Base-by-base conservation (phyloP, 176 grass and related monocot genomes). In the Bolboschoenus planiculmis region DNA sequence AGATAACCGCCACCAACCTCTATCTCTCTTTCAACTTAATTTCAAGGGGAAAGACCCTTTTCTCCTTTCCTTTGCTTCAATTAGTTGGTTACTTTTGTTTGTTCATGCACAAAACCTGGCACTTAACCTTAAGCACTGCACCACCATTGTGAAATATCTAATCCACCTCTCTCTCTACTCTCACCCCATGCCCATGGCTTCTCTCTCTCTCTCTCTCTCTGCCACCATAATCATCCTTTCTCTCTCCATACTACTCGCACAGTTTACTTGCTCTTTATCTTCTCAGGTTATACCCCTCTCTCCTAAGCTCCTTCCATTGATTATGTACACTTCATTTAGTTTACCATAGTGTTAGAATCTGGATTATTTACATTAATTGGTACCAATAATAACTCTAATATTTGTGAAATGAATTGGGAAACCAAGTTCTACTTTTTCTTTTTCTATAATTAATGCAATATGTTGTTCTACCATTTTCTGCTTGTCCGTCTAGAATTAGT, bases 121-220 rank as follows among this genome's bases (percentile, higher is more conserved):
- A 54, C 8, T 64, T 43, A 18, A 3, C 50, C 78, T 24, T 81
- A 61, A 55, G n/a, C 58, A 40, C n/a, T n/a, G n/a, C 60, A 63
- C 11, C 50, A 63, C 21, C 37, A 40, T 37, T 61, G 79, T 81
- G 79, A 62, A 64, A 31, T 44, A 63, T 81, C 78, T 81, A 74
- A 43, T 36, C 36, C 54, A 21, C 9, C 34, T 48, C 79, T 81
- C 54, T 80, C 37, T 29, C 50, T 56, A 30, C 10, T 1, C 42
- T 77, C 79, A 11, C 11, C 44, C 79, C 24, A 43, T 30, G 57
- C 37, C 47, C 79, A 81, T 81, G 79, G 79, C 79, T 63, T 81
- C 51, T 56, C n/a, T 61, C 24, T 64, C 37, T 47, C 2, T 20
- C 23, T 81, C 51, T 56, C n/a, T 61, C 24, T 64, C 37, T 47